These are phyloP conservation scores for Backusella tuberculispora DNA, from an alignment of 192 early-diverging fungal genomes.

Conservation along the genomic window DNA sequence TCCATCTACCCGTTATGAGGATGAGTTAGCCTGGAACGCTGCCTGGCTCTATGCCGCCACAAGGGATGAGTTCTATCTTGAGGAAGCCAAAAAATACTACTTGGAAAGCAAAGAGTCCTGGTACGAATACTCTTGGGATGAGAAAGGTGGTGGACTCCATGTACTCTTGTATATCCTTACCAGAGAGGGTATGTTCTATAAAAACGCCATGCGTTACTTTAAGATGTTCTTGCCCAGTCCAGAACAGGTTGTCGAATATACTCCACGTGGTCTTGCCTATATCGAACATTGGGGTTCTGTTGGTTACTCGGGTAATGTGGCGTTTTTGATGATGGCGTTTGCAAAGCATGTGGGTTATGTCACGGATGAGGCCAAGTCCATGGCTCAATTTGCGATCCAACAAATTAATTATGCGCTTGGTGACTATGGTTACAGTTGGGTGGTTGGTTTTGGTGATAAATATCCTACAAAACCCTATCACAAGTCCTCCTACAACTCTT, in stretches of 20 bases:
- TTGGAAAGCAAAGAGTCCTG: constrained; percentile 22
- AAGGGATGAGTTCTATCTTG: constrained; percentile 43
- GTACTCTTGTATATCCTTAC: constrained; percentile 49
- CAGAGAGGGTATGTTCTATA: constrained; percentile 41
- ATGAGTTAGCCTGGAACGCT: constrained; percentile 61
- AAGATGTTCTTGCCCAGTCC: constrained; percentile 41
- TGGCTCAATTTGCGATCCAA: constrained; percentile 49
- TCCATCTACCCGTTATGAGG: constrained; percentile 51
- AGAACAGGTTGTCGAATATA: constrained; percentile 42
- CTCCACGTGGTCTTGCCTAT: constrained; percentile 57
- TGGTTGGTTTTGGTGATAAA: constrained; percentile 57
- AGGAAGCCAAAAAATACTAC: constrained; percentile 49
- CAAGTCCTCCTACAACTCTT: constrained; percentile 56
- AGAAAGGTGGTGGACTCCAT: constrained; percentile 48
- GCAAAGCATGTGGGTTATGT: constrained; percentile 39
- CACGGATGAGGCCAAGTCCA: constrained; percentile 19
- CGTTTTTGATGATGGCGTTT: constrained; percentile 47
- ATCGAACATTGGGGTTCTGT: constrained; percentile 53
- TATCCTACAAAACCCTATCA: constrained; percentile 55
- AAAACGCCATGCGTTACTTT: constrained; percentile 41
- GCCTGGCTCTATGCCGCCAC: constrained; percentile 62
- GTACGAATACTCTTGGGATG: constrained; percentile 54
- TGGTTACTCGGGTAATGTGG: constrained; percentile 52
- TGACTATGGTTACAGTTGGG: constrained; percentile 54
- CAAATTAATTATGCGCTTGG: constrained; percentile 60